These are phyloP conservation scores for Candida rishiriensis DNA, from an alignment of 805 yeast species.

Conservation along the genomic window DNA sequence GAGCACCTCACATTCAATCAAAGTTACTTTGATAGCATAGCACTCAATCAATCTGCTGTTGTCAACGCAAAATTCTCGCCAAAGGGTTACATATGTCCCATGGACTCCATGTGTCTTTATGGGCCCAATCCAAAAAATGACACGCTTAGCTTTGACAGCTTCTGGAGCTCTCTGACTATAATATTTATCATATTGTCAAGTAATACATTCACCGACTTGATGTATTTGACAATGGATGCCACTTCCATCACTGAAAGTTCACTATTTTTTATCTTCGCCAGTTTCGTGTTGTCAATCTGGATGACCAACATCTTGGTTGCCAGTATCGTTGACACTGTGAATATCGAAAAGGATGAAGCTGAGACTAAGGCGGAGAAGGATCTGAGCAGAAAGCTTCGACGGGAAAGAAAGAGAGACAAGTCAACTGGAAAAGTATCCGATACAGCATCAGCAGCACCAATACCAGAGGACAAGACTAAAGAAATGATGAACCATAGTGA, in stretches of 20 bases:
- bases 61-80: conserved; percentile 37
- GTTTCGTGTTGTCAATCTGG: conserved; percentile 75
- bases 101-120: conserved; percentile 58
- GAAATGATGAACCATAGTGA: too few species aligned
- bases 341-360: conserved; percentile 38
- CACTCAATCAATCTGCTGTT: conserved; percentile 46
- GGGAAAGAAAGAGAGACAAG: too few species aligned
- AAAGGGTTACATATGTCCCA: conserved; percentile 78
- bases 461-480: neutral
- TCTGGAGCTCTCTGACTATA: conserved; percentile 69
- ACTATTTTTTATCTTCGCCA: conserved; percentile 59
- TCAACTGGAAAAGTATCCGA: neutral
- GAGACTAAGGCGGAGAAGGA: neutral
- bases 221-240: conserved; percentile 74
- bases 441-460: neutral
- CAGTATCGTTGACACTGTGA: conserved; percentile 71
- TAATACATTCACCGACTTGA: conserved; percentile 78
- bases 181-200: conserved; percentile 78
- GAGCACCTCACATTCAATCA: conserved; percentile 65
- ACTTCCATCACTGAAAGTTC: conserved; percentile 63
- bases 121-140: conserved; percentile 61
- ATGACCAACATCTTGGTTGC: conserved; percentile 74
- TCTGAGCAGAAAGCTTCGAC: neutral
- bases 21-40: conserved; percentile 45
- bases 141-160: conserved; percentile 71